Base-by-base conservation (phyloP, 1,139 yeast species). In the Williopsis jadinii region DNA sequence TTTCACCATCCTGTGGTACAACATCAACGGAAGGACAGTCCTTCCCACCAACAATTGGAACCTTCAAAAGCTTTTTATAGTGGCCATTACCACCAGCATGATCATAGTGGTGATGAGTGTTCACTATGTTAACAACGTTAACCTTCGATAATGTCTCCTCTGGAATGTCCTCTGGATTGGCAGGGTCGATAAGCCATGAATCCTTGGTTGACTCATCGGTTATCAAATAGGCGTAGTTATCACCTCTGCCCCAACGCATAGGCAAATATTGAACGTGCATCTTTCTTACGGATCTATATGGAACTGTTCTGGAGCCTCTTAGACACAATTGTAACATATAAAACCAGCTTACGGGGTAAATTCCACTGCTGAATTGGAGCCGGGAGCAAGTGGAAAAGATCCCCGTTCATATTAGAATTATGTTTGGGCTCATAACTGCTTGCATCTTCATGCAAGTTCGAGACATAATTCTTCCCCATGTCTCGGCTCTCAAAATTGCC, bases 161-260 rank as follows among this genome's bases (percentile, higher is more conserved):
- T 9, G 45, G 43, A 28, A 29, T 69, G 63, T 84, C 95, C 8
- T 69, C 63, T 1, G 94, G 87, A 53, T 82, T 86, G 1, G 98
- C 97, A 2, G 97, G 95, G 56, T 92, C 99, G 49, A 92, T 83
- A 34, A 94, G 56, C 82, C 95, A 85, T 9, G 95, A 79, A 47
- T 80, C 71, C 37, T 40, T 73, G 29, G 85, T 73, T 30, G 73
- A 71, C 24, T 77, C 76, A 58, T 87, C 96, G 11, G 80, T 72
- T 31, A 92, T 60, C 12, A 90, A 62, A 59, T 92, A 92, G 51
- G 94, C 75, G 64, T 90, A 92, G 66, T 92, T 92, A 62, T 88
- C 94, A 43, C 97, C 96, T 28, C 76, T 63, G 43, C 92, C 88
- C 97, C 97, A 90, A 64, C 97, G 78, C 96, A 88, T 90, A 46